Evolutionary conservation across 1,284 basidiomycete genomes (phyloP).

Genomic region (Malassezia sp.): DNA sequence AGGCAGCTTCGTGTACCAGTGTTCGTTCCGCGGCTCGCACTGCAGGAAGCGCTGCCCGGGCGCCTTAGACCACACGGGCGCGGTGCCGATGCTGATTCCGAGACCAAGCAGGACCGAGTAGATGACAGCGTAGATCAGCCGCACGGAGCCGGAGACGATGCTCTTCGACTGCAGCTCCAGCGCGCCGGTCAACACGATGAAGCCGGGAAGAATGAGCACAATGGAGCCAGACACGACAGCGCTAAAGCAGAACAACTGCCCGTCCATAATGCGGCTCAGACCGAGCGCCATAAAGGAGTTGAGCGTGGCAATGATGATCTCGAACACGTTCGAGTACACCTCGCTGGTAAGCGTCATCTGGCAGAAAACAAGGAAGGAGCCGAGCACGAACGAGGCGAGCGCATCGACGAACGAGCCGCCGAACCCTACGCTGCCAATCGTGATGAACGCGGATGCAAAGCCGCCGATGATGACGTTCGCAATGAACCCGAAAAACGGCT

Average conservation of each 20-base stretch:
- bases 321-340: conserved; percentile 73
- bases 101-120: conserved; percentile 52
- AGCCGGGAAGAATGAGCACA: conserved; percentile 67
- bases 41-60: too few species aligned
- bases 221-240: conserved; percentile 72
- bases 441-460: conserved; percentile 67
- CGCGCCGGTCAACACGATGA: conserved; percentile 55
- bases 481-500: conserved; percentile 36
- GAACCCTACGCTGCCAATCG: conserved; percentile 47
- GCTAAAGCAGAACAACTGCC: conserved; percentile 68
- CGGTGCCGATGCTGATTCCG: conserved; percentile 31
- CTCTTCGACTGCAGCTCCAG: conserved; percentile 57
- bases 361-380: conserved; percentile 56
- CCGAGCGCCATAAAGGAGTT: conserved; percentile 61
- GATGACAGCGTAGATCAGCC: conserved; percentile 68
- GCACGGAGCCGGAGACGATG: conserved; percentile 54
- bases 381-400: conserved; percentile 63
- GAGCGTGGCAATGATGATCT: conserved; percentile 71
- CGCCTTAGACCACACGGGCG: conserved; percentile 6
- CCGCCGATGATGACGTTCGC: conserved; percentile 66
- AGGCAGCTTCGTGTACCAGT: not conserved
- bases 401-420: conserved; percentile 70
- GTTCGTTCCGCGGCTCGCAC: too few species aligned
- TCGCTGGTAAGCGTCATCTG: conserved; percentile 50
- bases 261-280: conserved; percentile 5